These are phyloP conservation scores for Aquanectria penicillioides DNA, from an alignment of 2,329 filamentous ascomycete species.

Conservation along the genomic window DNA sequence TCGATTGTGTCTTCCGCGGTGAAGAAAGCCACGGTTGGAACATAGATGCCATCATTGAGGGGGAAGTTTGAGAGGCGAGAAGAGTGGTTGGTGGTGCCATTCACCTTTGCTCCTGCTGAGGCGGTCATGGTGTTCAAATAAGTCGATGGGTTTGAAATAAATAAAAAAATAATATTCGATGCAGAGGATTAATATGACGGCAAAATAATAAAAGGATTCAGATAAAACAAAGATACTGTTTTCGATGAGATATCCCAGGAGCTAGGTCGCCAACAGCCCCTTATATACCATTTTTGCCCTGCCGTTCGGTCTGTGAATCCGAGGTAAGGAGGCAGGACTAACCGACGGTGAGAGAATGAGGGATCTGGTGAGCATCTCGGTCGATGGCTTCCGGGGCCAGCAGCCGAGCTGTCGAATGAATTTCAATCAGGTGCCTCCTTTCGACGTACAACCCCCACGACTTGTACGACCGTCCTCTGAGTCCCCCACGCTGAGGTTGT, in stretches of 20 bases:
- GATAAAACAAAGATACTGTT: neutral
- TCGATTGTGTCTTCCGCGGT: conserved; percentile 64
- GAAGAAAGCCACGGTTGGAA: conserved; percentile 73
- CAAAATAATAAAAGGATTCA: neutral
- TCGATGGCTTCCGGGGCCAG: neutral
- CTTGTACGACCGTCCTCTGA: conserved; percentile 6
- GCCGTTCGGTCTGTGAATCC: neutral
- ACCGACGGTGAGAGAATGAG: neutral
- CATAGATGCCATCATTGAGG: conserved; percentile 62
- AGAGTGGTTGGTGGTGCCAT: neutral
- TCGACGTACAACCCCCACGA: conserved; percentile 19
- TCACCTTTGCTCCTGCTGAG: conserved; percentile 13
- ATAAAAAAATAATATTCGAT: no score
- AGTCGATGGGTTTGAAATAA: neutral
- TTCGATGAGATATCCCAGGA: neutral
- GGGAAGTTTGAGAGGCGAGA: neutral
- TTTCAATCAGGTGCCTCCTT: neutral
- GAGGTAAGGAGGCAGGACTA: neutral
- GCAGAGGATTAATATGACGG: neutral
- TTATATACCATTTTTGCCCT: conserved; percentile 6
- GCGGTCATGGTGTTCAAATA: conserved; percentile 9
- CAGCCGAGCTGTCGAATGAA: conserved; percentile 3
- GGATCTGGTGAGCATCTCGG: conserved; percentile 1
- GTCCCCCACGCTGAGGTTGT: conserved; percentile 17
- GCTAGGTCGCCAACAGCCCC: neutral